These are phyloP conservation scores for Starmera stellimalicola DNA, from an alignment of 1,139 yeast species.

Conservation along the genomic window DNA sequence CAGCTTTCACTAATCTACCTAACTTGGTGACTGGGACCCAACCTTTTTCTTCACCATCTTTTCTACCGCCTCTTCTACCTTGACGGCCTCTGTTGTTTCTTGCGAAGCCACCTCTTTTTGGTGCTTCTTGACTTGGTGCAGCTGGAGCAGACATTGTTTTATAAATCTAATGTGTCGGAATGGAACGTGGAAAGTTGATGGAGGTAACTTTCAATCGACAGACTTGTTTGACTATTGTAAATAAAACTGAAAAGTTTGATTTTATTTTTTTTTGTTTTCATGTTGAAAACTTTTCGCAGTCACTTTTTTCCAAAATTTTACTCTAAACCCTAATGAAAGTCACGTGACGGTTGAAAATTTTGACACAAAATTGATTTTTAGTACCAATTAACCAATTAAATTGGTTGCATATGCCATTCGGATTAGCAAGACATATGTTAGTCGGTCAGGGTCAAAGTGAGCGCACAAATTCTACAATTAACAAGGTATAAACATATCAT, in stretches of 20 bases:
- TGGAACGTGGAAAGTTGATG: slow-evolving; percentile 89
- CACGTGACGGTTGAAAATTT: too few relatives aligned
- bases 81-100: slow-evolving; percentile 55
- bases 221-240: slow-evolving; percentile 1
- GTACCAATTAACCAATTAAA: too few relatives aligned
- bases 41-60: slow-evolving; percentile 92
- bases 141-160: slow-evolving; percentile 54
- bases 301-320: too few relatives aligned
- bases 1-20: slow-evolving; percentile 99
- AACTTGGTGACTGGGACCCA: slow-evolving; percentile 99
- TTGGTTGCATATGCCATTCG: too few relatives aligned
- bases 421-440: too few relatives aligned
- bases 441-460: too few relatives aligned
- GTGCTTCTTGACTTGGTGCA: slow-evolving; percentile 34
- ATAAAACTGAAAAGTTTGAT: not conserved
- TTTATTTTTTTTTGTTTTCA: not conserved
- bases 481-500: too few relatives aligned
- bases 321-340: too few relatives aligned
- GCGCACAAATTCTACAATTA: too few relatives aligned
- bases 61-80: slow-evolving; percentile 57
- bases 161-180: slow-evolving; percentile 47
- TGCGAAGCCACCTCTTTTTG: slow-evolving; percentile 62
- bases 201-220: slow-evolving; percentile 84
- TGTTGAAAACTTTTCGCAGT: too few relatives aligned
- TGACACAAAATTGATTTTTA: too few relatives aligned